Evolutionary conservation across 371 early-diverging fungal genomes (phyloP).

Genomic region (Mucor lusitanicus): DNA sequence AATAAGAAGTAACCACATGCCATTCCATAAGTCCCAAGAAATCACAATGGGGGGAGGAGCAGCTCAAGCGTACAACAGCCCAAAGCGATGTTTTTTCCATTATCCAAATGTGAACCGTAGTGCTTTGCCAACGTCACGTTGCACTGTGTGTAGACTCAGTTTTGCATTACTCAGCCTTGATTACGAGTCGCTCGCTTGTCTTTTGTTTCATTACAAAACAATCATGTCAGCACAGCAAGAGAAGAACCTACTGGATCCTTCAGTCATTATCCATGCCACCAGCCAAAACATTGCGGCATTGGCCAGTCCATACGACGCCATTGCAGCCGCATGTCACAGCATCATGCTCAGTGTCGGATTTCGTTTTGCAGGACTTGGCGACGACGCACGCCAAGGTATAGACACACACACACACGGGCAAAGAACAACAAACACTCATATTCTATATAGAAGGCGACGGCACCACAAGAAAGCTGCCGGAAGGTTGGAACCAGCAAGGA

Average conservation of each 20-base stretch:
- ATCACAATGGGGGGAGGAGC: neutral
- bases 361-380: constrained; percentile 63
- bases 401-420: no score
- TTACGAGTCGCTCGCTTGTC: neutral
- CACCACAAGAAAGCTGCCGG: constrained; percentile 40
- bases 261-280: constrained; percentile 36
- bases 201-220: neutral
- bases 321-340: constrained; percentile 59
- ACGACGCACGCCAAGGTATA: constrained; percentile 53
- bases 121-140: constrained; percentile 3
- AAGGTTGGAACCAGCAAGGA: constrained; percentile 58
- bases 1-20: neutral
- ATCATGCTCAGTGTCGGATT: constrained; percentile 66
- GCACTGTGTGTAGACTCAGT: neutral
- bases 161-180: neutral
- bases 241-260: constrained; percentile 39
- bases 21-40: constrained; percentile 5
- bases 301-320: constrained; percentile 53
- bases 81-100: neutral
- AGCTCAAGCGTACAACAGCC: no score
- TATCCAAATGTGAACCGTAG: constrained; percentile 1
- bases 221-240: neutral
- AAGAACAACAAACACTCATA: neutral
- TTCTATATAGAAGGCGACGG: constrained; percentile 37
- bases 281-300: constrained; percentile 26